These are phyloP conservation scores for Diplodia scrobiculata DNA, from an alignment of 2,329 filamentous ascomycete species.

Conservation along the genomic window DNA sequence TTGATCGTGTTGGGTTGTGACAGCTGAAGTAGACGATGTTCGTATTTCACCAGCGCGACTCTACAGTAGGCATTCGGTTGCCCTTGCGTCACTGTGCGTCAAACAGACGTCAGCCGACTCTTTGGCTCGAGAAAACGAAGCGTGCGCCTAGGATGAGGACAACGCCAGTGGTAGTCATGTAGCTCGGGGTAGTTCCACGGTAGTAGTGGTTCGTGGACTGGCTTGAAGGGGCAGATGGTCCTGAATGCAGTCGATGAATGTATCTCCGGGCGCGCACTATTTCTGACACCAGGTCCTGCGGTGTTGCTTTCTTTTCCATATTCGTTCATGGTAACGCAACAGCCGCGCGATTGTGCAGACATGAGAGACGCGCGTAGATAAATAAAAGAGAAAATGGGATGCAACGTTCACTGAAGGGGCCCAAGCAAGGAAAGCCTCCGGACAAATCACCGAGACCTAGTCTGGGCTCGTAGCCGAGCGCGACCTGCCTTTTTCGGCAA, in stretches of 20 bases:
- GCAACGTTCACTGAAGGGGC: background rate
- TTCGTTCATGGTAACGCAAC: too few relatives aligned
- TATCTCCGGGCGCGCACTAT: too few relatives aligned
- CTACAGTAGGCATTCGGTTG: background rate
- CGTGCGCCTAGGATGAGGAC: background rate
- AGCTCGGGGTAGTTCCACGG: too few relatives aligned
- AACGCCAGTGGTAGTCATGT: too few relatives aligned
- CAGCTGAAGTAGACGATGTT: background rate
- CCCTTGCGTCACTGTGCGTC: conserved; percentile 17
- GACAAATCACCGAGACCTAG: background rate
- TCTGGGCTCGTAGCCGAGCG: background rate
- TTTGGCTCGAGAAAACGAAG: background rate
- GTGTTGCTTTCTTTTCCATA: too few relatives aligned
- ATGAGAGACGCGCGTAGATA: too few relatives aligned
- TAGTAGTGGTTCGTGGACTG: too few relatives aligned
- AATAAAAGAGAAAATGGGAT: too few relatives aligned
- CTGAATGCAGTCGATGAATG: too few relatives aligned
- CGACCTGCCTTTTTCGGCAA: conserved; percentile 7
- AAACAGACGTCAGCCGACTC: background rate
- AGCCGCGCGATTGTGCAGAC: too few relatives aligned
- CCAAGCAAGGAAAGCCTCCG: background rate
- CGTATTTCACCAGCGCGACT: background rate
- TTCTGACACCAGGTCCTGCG: too few relatives aligned
- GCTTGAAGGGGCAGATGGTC: too few relatives aligned
- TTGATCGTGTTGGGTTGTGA: background rate